Evolutionary conservation across 768 basidiomycete genomes (phyloP), one percentile per base, ranked within the genome.

Genomic region (Vararia minispora): DNA sequence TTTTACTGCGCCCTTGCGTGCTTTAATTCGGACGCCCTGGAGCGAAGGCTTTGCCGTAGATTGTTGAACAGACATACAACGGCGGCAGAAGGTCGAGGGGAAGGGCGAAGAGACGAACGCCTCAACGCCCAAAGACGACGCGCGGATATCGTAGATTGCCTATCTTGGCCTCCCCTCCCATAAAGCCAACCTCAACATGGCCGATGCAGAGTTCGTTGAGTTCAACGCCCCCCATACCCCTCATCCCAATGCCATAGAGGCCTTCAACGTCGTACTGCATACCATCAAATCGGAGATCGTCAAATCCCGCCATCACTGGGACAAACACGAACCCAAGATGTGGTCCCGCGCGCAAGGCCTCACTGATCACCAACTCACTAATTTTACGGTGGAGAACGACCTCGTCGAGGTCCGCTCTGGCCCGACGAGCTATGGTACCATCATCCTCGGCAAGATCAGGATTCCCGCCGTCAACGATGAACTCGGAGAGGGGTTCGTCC

Each of bases 1-100:
- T 63, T 90, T 90, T 51, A 87, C 87, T 55, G 81, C 84, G 52
- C 87, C 80, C 67, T 90, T 90, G 66, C 88, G 79, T 58, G 84
- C 84, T 76, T 82, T 90, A 55, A 90, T 88, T 72, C 81, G 72
- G 62, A 90, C 87, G 65, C 85, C 85, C 74, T 82, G 79, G 61
- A 88, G 72, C 70, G 83, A 83, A 82, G 85, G 85, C 74, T 85
- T 87, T 64, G 75, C 58, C 64, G 75, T 69, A 57, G 76, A 60
- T 65, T 79, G 61, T 85, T 82, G 84, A 75, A 80, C 79, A 87
- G 85, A 88, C 85, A 88, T 88, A 66, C 84, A 87, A 80, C 69
- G 65, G 69, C n/a, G n/a, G n/a, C 27, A 28, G 27, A n/a, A 8
- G n/a, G 27, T 28, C 12, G 12, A 14, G 28, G 28, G 16, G 28